Conservation (phyloP, 768 basidiomycete species). For the Russula dissimulans region DNA sequence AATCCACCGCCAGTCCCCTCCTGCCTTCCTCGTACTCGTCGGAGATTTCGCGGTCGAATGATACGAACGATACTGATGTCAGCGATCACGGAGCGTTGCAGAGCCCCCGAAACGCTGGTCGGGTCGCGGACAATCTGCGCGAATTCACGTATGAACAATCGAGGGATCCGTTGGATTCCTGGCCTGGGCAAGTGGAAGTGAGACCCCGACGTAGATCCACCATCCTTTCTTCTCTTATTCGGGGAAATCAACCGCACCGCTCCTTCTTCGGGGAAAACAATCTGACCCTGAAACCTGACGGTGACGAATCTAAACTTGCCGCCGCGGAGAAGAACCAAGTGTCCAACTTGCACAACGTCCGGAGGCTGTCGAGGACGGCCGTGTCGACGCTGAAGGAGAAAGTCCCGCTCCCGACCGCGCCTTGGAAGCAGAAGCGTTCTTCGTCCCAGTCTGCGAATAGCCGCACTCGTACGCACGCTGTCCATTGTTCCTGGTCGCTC, state of each 20-base stretch:
- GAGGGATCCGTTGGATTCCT: conserved; percentile 6
- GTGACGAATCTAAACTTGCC: background rate
- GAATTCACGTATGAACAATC: conserved; percentile 6
- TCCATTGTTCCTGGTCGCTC: too few species aligned
- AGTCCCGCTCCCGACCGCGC: conserved; percentile 1
- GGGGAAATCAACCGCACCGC: conserved; percentile 9
- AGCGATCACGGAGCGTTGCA: background rate
- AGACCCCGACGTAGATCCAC: conserved; percentile 10
- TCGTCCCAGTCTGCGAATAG: conserved; percentile 10
- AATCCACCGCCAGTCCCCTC: background rate
- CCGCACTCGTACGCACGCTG: conserved; percentile 1
- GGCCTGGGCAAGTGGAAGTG: conserved; percentile 12
- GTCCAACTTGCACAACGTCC: background rate
- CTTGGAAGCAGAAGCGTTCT: conserved; percentile 9
- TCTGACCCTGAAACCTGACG: background rate
- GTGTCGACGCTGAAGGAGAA: conserved; percentile 5
- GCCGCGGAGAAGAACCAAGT: background rate
- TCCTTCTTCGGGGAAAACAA: conserved; percentile 11
- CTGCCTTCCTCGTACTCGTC: background rate
- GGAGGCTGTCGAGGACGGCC: conserved; percentile 6
- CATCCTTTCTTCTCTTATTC: conserved; percentile 6
- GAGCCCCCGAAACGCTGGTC: background rate
- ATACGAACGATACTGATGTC: background rate
- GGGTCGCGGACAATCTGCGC: background rate
- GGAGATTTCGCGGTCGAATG: background rate